A percentile compares a stretch with the other conserved stretches of the same genome.
Evolutionary conservation across 2,329 filamentous ascomycete species (phyloP).

Genomic region (Paraphaeosphaeria sporulosa): DNA sequence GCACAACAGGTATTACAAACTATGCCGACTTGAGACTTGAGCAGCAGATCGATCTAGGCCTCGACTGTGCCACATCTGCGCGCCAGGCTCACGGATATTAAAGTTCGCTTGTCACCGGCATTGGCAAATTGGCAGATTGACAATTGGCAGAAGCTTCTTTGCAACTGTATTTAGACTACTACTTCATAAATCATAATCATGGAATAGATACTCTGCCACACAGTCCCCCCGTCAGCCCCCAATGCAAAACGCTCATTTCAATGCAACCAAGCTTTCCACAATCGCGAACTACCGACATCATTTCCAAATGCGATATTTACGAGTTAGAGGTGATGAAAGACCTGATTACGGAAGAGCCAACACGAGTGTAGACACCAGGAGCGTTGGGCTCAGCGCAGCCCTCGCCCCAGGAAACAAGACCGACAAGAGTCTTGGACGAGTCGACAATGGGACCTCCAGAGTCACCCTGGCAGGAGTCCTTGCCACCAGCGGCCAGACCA

Average conservation of each 20-base stretch:
- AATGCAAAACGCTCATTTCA: conserved; percentile 3
- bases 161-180: conserved; percentile 7
- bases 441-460: conserved; percentile 37
- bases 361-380: conserved; percentile 38
- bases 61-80: neutral
- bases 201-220: conserved; percentile 7
- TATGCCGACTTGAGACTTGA: neutral
- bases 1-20: neutral
- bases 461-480: conserved; percentile 46
- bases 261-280: neutral
- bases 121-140: neutral
- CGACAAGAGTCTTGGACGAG: conserved; percentile 21
- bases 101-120: neutral
- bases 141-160: conserved; percentile 5
- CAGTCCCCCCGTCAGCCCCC: neutral
- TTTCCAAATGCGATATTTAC: conserved; percentile 5
- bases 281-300: neutral
- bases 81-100: neutral
- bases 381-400: conserved; percentile 31
- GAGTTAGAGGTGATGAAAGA: conserved; percentile 33
- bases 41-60: neutral
- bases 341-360: conserved; percentile 18
- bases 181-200: neutral
- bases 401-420: conserved; percentile 35
- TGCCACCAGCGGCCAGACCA: conserved; percentile 32